These are phyloP conservation scores for Ascochyta lentis DNA, from an alignment of 2,329 filamentous ascomycete genomes.

Conservation along the genomic window DNA sequence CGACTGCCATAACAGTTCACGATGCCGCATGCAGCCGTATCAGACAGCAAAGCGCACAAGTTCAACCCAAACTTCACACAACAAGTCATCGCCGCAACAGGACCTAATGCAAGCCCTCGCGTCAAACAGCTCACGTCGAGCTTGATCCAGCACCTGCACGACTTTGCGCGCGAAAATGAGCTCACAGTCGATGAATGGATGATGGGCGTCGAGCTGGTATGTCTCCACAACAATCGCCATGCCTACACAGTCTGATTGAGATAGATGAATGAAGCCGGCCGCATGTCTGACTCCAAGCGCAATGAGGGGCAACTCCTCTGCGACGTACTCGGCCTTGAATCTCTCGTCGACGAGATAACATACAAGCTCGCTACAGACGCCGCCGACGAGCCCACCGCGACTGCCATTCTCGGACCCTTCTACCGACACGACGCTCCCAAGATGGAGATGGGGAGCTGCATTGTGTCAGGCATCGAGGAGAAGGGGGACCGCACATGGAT, in stretches of 20 bases:
- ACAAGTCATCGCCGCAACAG: conserved; percentile 75
- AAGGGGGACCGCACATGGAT: conserved; percentile 65
- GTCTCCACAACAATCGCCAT: neutral
- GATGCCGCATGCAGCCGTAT: conserved; percentile 10
- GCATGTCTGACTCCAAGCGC: conserved; percentile 67
- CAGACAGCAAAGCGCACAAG: conserved; percentile 35
- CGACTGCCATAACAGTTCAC: neutral
- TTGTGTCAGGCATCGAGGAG: conserved; percentile 59
- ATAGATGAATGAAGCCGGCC: conserved; percentile 66
- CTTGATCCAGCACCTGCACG: conserved; percentile 75
- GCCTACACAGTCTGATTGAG: conserved; percentile 7
- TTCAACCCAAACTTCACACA: conserved; percentile 81
- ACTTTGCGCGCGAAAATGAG: conserved; percentile 78
- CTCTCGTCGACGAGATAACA: conserved; percentile 78
- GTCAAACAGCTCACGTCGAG: conserved; percentile 68
- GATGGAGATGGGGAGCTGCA: conserved; percentile 72
- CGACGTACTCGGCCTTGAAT: conserved; percentile 66
- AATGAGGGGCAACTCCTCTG: conserved; percentile 69
- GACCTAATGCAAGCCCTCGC: conserved; percentile 70
- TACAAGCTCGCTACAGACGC: conserved; percentile 66
- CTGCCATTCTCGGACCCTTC: conserved; percentile 84
- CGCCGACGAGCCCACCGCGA: conserved; percentile 65
- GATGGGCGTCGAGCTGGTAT: conserved; percentile 71
- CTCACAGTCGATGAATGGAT: conserved; percentile 82
- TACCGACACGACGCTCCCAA: conserved; percentile 76